Evolutionary conservation across 2,329 filamentous ascomycete genomes (phyloP).

Genomic region (Talaromyces sp.): DNA sequence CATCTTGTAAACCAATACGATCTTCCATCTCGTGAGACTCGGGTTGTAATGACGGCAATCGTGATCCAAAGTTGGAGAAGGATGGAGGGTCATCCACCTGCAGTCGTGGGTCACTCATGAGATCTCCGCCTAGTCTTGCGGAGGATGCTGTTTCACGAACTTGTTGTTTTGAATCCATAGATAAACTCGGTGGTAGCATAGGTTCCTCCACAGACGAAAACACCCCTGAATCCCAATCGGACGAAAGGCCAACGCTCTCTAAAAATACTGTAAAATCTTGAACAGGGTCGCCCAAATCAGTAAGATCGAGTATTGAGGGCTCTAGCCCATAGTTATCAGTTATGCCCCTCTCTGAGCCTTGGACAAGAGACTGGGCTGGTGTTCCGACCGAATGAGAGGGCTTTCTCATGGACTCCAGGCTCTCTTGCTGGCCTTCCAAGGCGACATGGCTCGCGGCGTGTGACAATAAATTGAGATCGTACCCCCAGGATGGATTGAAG

Average conservation of each 20-base stretch:
- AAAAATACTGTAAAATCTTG: constrained; percentile 54
- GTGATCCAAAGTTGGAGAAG: constrained; percentile 53
- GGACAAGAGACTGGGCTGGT: constrained; percentile 38
- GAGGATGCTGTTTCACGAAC: constrained; percentile 33
- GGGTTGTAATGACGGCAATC: constrained; percentile 51
- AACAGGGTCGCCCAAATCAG: constrained; percentile 51
- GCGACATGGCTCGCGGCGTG: constrained; percentile 55
- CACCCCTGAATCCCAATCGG: constrained; percentile 53
- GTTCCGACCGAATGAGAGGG: constrained; percentile 35
- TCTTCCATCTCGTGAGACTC: constrained; percentile 50
- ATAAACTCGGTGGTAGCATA: constrained; percentile 39
- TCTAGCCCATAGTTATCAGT: constrained; percentile 48
- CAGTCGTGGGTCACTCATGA: constrained; percentile 42
- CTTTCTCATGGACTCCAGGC: constrained; percentile 41
- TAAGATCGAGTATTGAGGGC: constrained; percentile 49
- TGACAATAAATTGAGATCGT: constrained; percentile 52
- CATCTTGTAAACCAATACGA: constrained; percentile 45
- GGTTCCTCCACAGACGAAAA: constrained; percentile 48
- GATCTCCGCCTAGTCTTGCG: constrained; percentile 42
- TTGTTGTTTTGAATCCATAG: constrained; percentile 40
- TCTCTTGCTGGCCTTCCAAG: constrained; percentile 49
- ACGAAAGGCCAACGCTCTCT: constrained; percentile 53
- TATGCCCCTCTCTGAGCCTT: constrained; percentile 40
- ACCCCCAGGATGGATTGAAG: constrained; percentile 55
- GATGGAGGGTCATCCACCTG: constrained; percentile 46